Conservation (phyloP, 2,329 filamentous ascomycete species). For the Purpureocillium lavendulum region DNA sequence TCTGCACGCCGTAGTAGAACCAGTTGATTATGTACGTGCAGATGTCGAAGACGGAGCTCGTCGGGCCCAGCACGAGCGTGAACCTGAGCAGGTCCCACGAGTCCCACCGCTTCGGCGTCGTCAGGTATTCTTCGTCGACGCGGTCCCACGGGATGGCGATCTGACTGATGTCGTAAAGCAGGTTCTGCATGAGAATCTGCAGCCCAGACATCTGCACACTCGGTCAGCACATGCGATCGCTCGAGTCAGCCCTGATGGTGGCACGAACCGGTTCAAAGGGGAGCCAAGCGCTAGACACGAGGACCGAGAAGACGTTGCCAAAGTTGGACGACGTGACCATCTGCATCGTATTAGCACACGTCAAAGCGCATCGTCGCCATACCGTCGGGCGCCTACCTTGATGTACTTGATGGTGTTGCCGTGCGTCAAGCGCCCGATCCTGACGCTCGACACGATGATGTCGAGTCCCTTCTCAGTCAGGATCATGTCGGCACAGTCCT, state of each 20-base stretch:
- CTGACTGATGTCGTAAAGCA: slow-evolving; percentile 20
- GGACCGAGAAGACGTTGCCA: slow-evolving; percentile 20
- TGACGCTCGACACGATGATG: slow-evolving; percentile 17
- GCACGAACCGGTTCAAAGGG: slow-evolving; percentile 13
- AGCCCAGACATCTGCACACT: slow-evolving; percentile 13
- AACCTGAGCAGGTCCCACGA: slow-evolving; percentile 19
- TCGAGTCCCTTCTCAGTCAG: slow-evolving; percentile 19
- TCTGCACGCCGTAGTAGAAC: slow-evolving; percentile 15
- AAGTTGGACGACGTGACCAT: slow-evolving; percentile 22
- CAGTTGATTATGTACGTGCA: slow-evolving; percentile 14
- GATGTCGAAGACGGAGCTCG: slow-evolving; percentile 18
- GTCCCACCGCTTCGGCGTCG: slow-evolving; percentile 16
- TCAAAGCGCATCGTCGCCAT: no score
- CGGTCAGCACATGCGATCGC: no score
- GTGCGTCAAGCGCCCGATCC: slow-evolving; percentile 15
- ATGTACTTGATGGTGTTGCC: slow-evolving; percentile 21
- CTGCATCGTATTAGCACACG: not conserved
- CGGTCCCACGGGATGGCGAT: slow-evolving; percentile 20
- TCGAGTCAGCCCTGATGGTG: no score
- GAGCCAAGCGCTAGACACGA: slow-evolving; percentile 18
- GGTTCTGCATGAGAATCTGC: slow-evolving; percentile 18
- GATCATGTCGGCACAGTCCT: slow-evolving; percentile 19
- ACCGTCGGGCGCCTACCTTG: slow-evolving; percentile 10
- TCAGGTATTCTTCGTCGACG: slow-evolving; percentile 17
- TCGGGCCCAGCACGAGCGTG: slow-evolving; percentile 16